Evolutionary conservation across 1,139 yeast genomes (phyloP).

Genomic region (Geotrichum macrosporum): DNA sequence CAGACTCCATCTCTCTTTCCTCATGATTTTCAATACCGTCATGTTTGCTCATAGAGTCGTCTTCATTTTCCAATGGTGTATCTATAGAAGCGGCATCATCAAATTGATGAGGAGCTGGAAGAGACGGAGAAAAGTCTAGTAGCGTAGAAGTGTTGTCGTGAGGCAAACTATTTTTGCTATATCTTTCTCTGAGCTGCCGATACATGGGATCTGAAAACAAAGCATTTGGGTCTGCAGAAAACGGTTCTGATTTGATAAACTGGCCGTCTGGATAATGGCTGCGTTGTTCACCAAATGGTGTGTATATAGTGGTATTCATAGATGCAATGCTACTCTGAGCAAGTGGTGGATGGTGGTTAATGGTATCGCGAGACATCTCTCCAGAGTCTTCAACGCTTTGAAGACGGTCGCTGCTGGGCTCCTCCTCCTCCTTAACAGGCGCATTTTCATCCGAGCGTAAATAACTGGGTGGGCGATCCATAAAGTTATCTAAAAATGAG

Average conservation of each 20-base stretch:
- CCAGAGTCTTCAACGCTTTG: not conserved
- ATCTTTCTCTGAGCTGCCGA: constrained; percentile 5
- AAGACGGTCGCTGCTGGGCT: not conserved
- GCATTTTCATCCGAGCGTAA: constrained; percentile 1
- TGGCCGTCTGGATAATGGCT: constrained; percentile 1
- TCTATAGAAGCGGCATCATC: constrained; percentile 7
- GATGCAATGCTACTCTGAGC: constrained; percentile 7
- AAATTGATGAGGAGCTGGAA: constrained; percentile 6
- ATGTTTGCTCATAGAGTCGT: not conserved
- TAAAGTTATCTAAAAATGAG: not conserved
- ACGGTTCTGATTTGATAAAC: constrained; percentile 11
- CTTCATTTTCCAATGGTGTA: not conserved
- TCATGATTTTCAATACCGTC: not conserved
- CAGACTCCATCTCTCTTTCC: not conserved
- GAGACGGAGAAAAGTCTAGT: constrained; percentile 1
- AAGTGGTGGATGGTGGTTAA: not conserved
- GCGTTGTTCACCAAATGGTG: not conserved
- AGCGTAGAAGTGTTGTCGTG: constrained; percentile 4
- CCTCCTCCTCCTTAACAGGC: constrained; percentile 4
- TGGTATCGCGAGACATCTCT: not conserved
- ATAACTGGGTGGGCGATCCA: constrained; percentile 7
- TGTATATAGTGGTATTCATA: constrained; percentile 4
- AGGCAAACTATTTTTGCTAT: constrained; percentile 2
- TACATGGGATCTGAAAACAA: not conserved
- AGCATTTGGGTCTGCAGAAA: not conserved